Base-by-base conservation (phyloP, 2,329 filamentous ascomycete species). In the Aureobasidium sp. region DNA sequence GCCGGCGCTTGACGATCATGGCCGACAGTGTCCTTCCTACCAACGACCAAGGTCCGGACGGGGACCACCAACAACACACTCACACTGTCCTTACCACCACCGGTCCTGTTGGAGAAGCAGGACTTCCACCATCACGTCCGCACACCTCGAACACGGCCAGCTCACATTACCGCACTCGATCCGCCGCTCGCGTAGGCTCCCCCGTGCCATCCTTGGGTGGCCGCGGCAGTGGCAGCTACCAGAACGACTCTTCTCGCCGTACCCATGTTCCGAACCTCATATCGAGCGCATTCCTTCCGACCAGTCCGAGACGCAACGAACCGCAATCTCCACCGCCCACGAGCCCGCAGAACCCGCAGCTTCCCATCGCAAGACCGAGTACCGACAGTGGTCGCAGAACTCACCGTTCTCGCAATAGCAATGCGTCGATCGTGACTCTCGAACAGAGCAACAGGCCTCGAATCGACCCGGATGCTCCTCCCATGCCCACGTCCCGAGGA, bases 261-360 rank as follows among this genome's bases (percentile, higher is more conserved):
- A 94, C 90, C 45, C 94, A 99, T 79, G 91, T 96, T 22, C 92
- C 94, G 1, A 91, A 89, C 1, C 79, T 99, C 59, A 88, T 91
- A 2, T 91, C 91, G 17, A 89, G 93, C 70, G 93, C 90, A 60
- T 97, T 99, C 78, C 96, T 96, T 72, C 94, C 94, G 42, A 96
- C 99, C 91, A 97, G 92, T 77, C 96, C 93, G 27, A 88, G 91
- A 73, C 80, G 97, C 56, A 93, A 97, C 76, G 58, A 65, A 31
- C 53, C 42, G 31, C 59, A 62, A 22, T 62, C 51, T 49, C 57
- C 62, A 17, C 64, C 53, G 7, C 52, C 56, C 14, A 80, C 55
- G 45, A 64, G 61, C 15, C 62, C 62, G 66, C 66, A 42, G 39
- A 61, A 67, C 63, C 71, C 65, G 75, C 72, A 48, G 74, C 72